Base-by-base conservation (phyloP, 129 eudicot genomes). In the Pseudognaphalium luteoalbum region DNA sequence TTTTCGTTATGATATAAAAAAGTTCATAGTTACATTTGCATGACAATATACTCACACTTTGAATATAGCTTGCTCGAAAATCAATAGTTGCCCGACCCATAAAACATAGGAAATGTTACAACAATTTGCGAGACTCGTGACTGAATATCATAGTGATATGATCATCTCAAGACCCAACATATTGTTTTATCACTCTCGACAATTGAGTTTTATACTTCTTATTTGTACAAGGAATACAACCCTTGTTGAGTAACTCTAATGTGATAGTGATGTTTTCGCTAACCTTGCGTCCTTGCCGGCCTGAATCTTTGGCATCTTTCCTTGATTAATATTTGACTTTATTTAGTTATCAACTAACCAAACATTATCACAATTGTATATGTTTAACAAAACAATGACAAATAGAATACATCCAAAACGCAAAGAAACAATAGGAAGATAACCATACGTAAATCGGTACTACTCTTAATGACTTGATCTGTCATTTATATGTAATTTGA, bases 261-360 rank as follows among this genome's bases (percentile, higher is more conserved):
- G 10, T 64, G 77, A 81, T 25, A 61, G 52, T 39, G 70, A 74
- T 81, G 71, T 59, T 33, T 59, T 41, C 29, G 42, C 33, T 51
- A 56, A 68, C 41, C 70, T 71, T 22, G 86, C 82, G 41, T 60
- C 41, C 70, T 71, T 22, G 86, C 82, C 80, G 86, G 86, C 86
- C 72, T 1, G 16, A 77, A 58, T 51, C 69, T 64, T 71, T 67
- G 75, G 57, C 54, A 67, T 57, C 63, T 80, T 33, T 57, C 33
- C 64, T 66, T 15, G 66, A 66, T 44, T 7, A 58, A 22, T 16
- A 5, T 34, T 14, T 80, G 64, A 44, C 54, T 68, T 58, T 15
- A 7, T 80, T 71, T 35, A 44, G 33, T 32, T 30, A 71, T 47
- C 17, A 47, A 50, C 62, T 32, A 66, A 65, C 2, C 17, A 12